A percentile compares a stretch with the other conserved stretches of the same genome.
Conservation (phyloP, 2,329 filamentous ascomycete species). For the Alternaria arborescens region DNA sequence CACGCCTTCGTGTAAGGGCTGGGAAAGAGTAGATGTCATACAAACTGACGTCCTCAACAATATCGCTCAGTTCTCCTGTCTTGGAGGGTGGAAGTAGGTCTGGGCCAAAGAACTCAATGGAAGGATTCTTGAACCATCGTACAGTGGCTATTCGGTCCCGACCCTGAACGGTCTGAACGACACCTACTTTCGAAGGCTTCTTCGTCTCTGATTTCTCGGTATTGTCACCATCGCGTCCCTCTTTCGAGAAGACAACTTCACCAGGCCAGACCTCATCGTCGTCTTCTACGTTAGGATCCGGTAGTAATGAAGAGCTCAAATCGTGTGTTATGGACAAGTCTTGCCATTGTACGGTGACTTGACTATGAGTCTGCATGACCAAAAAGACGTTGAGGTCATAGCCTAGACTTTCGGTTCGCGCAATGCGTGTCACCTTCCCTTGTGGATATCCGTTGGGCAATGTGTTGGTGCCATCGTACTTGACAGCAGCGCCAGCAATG, state of each 20-base stretch:
- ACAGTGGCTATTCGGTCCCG: constrained; percentile 65
- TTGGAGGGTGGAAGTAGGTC: constrained; percentile 54
- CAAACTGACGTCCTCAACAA: constrained; percentile 62
- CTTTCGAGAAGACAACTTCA: constrained; percentile 62
- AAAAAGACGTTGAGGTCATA: constrained; percentile 68
- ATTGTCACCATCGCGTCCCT: constrained; percentile 35
- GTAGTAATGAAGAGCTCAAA: constrained; percentile 56
- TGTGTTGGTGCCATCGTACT: constrained; percentile 56
- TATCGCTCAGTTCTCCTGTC: constrained; percentile 54
- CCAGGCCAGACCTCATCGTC: constrained; percentile 66
- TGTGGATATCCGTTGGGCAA: constrained; percentile 43
- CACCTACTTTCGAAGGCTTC: constrained; percentile 61
- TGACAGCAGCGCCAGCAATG: constrained; percentile 58
- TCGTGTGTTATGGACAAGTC: constrained; percentile 62
- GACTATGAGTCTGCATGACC: constrained; percentile 59
- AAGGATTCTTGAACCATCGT: constrained; percentile 59
- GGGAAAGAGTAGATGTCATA: constrained; percentile 65
- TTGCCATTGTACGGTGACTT: constrained; percentile 67
- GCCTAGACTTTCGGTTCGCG: constrained; percentile 59
- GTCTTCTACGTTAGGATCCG: constrained; percentile 62
- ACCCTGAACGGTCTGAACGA: constrained; percentile 65
- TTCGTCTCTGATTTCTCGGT: constrained; percentile 42
- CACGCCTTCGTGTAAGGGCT: constrained; percentile 58
- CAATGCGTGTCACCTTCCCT: constrained; percentile 56
- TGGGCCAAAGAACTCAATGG: constrained; percentile 43